Conservation (phyloP, 2,329 filamentous ascomycete species). For the Pyrenochaeta sp. region DNA sequence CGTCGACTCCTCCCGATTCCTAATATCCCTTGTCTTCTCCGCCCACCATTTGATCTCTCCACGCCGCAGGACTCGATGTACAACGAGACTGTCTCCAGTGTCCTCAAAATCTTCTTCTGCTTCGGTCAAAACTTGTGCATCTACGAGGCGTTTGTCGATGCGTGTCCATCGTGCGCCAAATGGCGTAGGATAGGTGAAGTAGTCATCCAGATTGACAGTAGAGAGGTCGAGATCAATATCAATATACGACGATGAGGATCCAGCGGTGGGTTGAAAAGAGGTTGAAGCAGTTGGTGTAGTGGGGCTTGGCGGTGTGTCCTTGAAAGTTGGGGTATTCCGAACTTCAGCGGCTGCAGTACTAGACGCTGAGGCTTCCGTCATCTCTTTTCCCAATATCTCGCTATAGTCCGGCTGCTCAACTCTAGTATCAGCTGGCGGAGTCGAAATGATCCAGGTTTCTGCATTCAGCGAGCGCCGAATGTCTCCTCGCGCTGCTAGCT, state of each 20-base stretch:
- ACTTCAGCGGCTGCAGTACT: neutral
- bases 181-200: constrained; percentile 1
- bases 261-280: neutral
- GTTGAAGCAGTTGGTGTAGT: neutral
- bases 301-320: constrained; percentile 13
- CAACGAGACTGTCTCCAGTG: constrained; percentile 19
- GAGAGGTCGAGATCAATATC: neutral
- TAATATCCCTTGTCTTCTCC: constrained; percentile 24
- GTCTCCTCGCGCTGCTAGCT: neutral
- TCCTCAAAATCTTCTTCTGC: constrained; percentile 26
- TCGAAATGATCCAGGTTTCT: constrained; percentile 10
- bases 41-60: constrained; percentile 28
- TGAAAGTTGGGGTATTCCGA: constrained; percentile 5
- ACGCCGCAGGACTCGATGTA: constrained; percentile 21
- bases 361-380: neutral
- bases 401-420: neutral
- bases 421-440: neutral
- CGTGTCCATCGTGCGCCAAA: constrained; percentile 23
- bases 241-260: neutral
- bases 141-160: constrained; percentile 28
- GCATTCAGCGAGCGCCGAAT: neutral
- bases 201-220: constrained; percentile 6
- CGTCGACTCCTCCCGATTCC: constrained; percentile 6
- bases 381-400: neutral
- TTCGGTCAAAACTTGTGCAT: constrained; percentile 23